Base-by-base conservation (phyloP, 1,284 basidiomycete species). In the Jaminaea rosea region DNA sequence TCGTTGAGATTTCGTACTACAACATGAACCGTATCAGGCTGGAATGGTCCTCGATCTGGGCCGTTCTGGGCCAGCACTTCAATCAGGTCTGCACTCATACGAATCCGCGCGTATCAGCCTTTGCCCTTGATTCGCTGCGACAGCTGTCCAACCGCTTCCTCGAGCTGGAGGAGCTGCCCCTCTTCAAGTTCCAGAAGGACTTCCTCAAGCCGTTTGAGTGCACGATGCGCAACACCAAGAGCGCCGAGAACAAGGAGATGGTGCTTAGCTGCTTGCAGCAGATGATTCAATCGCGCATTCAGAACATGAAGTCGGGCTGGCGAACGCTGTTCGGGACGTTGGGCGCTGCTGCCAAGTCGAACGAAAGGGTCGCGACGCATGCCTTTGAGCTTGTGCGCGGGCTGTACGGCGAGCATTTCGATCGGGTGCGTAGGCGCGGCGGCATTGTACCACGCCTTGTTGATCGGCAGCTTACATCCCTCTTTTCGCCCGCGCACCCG, bases 161-260 rank as follows among this genome's bases (percentile, higher is more conserved):
- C 68, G 94, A 98, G 76, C 98, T 98, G 76, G 93, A 98, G 73
- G 94, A 99, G 75, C 75, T 99, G 59, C 83, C 90, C 0, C 91
- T 97, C 77, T 99, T 98, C 82, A 91, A 93, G 72, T 99, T 99
- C 77, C 94, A 99, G 68, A 99, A 98, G 76, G 94, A 99, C 74
- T 99, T 99, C 76, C 77, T 99, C 51, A 88, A 90, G 72, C 94
- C 94, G 1, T 99, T 98, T 74, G 92, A 98, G 77, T 86, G 94
- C 75, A 92, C 96, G 1, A 99, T 99, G 87, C 82, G 86, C 39
- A 87, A 97, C 73, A 98, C 97, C 76, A 82, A 84, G 55, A 94
- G 96, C 75, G 84, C 89, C 3, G 93, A 97, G 66, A 84, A 94
- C 39, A 84, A 93, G 53, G 94, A 99, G 73, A 90, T 99, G 90